These are phyloP conservation scores for Cetradonia linearis DNA, from an alignment of 495 filamentous ascomycete genomes.

Conservation along the genomic window DNA sequence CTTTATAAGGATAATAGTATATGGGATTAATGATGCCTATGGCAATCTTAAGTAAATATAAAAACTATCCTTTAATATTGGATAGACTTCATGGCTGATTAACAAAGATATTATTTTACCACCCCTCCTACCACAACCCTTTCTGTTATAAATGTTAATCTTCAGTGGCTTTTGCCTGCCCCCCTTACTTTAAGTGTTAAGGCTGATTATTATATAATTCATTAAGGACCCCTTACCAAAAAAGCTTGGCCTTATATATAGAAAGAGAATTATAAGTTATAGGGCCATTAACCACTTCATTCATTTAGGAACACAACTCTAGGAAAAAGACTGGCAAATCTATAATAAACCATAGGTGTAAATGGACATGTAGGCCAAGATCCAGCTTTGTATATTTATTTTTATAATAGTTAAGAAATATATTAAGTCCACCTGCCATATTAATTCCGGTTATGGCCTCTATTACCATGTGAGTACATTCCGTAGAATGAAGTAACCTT, in stretches of 20 bases:
- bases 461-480: slow-evolving; percentile 13
- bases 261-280: background rate
- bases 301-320: slow-evolving; percentile 1
- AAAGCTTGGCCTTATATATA: background rate
- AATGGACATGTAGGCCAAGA: slow-evolving; percentile 12
- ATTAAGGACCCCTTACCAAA: background rate
- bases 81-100: slow-evolving; percentile 1
- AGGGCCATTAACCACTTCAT: background rate
- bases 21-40: background rate
- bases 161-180: background rate
- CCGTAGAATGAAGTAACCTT: background rate
- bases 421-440: slow-evolving; percentile 11
- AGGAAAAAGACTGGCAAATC: slow-evolving; percentile 9
- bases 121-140: background rate
- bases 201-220: background rate
- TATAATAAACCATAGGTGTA: slow-evolving; percentile 4
- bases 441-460: slow-evolving; percentile 9
- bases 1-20: background rate
- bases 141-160: background rate
- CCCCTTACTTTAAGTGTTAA: background rate
- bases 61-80: background rate
- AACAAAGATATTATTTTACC: background rate
- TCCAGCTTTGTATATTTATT: slow-evolving; percentile 18
- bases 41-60: background rate
- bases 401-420: slow-evolving; percentile 16